These are phyloP conservation scores for Coemansia furcata DNA, from an alignment of 192 early-diverging fungal species.

Conservation along the genomic window DNA sequence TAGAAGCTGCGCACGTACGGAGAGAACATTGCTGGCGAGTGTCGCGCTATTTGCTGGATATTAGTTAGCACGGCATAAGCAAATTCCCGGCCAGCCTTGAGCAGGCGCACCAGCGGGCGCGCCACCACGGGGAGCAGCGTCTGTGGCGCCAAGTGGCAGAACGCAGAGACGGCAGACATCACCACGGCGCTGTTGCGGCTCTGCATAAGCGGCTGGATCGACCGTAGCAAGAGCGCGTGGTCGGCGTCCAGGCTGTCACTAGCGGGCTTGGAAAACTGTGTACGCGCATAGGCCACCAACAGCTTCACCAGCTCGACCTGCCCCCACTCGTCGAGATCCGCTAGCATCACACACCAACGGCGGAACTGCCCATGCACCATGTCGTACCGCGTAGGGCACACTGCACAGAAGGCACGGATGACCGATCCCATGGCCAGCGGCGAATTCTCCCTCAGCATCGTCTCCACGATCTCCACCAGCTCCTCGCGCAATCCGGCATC, in stretches of 20 bases:
- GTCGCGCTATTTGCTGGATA: conserved; percentile 69
- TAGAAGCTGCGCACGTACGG: conserved; percentile 67
- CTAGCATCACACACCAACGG: conserved; percentile 80
- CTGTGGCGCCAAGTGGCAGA: conserved; percentile 64
- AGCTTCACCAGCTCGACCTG: conserved; percentile 83
- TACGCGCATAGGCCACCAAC: conserved; percentile 76
- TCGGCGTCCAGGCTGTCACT: conserved; percentile 68
- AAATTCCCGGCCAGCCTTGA: conserved; percentile 72
- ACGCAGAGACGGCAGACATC: conserved; percentile 64
- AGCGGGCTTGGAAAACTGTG: conserved; percentile 37
- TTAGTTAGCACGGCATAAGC: conserved; percentile 76
- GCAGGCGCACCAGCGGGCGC: conserved; percentile 73
- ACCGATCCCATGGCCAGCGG: conserved; percentile 86
- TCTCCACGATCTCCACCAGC: conserved; percentile 72
- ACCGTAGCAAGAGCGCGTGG: conserved; percentile 69
- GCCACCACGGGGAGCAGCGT: conserved; percentile 58
- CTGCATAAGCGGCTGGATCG: conserved; percentile 71
- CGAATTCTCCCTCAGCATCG: conserved; percentile 79
- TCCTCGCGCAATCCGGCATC: conserved; percentile 74
- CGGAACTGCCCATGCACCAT: conserved; percentile 87
- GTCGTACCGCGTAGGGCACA: conserved; percentile 83
- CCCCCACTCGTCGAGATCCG: conserved; percentile 95
- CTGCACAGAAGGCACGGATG: conserved; percentile 77
- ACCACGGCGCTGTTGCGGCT: conserved; percentile 85
- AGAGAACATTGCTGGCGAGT: conserved; percentile 67